Evolutionary conservation across 2,329 filamentous ascomycete genomes (phyloP), one percentile per base, ranked within the genome.

Genomic region (Penicillium sp.): DNA sequence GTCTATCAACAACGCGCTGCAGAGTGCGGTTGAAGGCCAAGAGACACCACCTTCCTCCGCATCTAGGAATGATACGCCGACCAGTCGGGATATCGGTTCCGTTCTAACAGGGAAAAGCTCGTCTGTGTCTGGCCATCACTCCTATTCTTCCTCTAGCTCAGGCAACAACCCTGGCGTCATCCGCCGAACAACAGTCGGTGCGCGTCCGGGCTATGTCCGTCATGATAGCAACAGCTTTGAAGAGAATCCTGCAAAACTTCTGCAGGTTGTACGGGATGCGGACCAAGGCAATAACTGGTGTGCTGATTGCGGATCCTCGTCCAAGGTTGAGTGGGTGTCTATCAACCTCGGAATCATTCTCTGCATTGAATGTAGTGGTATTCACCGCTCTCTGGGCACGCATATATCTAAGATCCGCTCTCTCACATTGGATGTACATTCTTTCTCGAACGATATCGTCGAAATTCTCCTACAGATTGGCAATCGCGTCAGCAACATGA

Each of bases 391-490:
- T 1, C 82, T 99, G 4, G 94, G 94, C 12, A 99, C 94, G 1
- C 94, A 99, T 73, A 97, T 99, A 69, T 96, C 91, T 74, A 99
- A 99, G 77, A 86, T 99, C 38, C 89, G 94, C 51, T 97, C 94
- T 12, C 82, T 99, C 40, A 99, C 94, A 0, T 82, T 99, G 40
- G 94, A 99, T 70, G 95, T 95, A 63, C 92, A 90, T 51, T 97
- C 92, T 0, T 99, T 99, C 73, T 97, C 94, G 4, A 88, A 90
- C 65, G 95, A 99, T 78, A 96, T 97, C 71, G 89, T 99, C 72
- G 95, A 99, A 70, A 83, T 99, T 45, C 82, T 99, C 40, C 80
- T 97, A 55, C 86, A 93, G 56, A 86, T 99, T 60, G 95, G 95
- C 59, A 99, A 99, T 72, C 86, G 92, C 48, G 86, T 97, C 49